These are phyloP conservation scores for Orbilia quercus DNA, from an alignment of 2,329 filamentous ascomycete genomes.

Conservation along the genomic window DNA sequence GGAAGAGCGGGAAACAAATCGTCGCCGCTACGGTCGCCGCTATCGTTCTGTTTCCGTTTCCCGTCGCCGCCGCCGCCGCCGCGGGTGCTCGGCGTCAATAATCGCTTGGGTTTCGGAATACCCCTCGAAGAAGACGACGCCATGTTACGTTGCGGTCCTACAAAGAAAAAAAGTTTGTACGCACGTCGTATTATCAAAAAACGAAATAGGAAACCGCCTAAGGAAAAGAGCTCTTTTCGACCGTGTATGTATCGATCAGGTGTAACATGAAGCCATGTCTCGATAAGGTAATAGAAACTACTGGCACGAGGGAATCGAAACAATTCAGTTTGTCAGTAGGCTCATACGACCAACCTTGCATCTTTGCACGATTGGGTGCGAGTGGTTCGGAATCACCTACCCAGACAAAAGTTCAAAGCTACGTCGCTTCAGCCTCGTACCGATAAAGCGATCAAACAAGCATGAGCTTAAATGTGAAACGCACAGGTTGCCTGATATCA, in stretches of 20 bases:
- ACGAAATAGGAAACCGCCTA: background rate
- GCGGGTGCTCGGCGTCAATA: too few species aligned
- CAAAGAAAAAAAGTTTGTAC: slow-evolving; percentile 6
- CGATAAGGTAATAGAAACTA: slow-evolving; percentile 20
- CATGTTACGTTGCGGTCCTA: slow-evolving; percentile 29
- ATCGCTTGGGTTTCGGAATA: slow-evolving; percentile 21
- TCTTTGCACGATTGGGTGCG: slow-evolving; percentile 9
- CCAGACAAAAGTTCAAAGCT: slow-evolving; percentile 16
- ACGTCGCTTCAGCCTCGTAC: slow-evolving; percentile 28
- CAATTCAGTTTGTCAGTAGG: background rate
- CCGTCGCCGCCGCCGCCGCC: slow-evolving; percentile 12
- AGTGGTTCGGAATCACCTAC: slow-evolving; percentile 50
- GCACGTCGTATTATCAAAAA: too few species aligned
- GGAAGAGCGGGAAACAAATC: slow-evolving; percentile 9
- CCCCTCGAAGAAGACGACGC: slow-evolving; percentile 46
- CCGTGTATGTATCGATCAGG: slow-evolving; percentile 29
- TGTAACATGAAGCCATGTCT: slow-evolving; percentile 28
- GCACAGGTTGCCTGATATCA: slow-evolving; percentile 18
- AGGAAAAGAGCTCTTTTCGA: slow-evolving; percentile 20
- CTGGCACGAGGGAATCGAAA: background rate
- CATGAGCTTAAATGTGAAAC: background rate
- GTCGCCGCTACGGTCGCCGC: background rate
- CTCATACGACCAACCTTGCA: slow-evolving; percentile 39
- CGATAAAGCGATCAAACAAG: slow-evolving; percentile 9
- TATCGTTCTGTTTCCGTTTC: slow-evolving; percentile 18